These are phyloP conservation scores for Fusarium newnesense DNA, from an alignment of 2,329 filamentous ascomycete genomes.

Conservation along the genomic window DNA sequence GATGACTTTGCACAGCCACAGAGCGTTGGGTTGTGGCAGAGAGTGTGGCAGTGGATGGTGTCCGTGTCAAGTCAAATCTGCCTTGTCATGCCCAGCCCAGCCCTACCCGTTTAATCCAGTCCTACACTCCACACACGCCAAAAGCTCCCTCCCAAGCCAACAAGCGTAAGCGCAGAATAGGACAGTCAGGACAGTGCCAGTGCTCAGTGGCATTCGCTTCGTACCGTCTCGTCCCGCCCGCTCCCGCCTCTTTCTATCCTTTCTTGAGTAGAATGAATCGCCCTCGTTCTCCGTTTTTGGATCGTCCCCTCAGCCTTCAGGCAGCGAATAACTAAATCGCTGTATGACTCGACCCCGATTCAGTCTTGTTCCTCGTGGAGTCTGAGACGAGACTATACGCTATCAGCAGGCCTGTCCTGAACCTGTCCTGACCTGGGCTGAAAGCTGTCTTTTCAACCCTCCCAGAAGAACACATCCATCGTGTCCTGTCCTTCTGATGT, in stretches of 20 bases:
- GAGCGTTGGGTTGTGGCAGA: neutral
- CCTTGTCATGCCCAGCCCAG: conserved; percentile 22
- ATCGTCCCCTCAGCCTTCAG: conserved; percentile 11
- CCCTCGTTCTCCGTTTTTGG: conserved; percentile 15
- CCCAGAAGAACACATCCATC: conserved; percentile 31
- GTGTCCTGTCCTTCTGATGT: conserved; percentile 43
- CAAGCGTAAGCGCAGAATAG: neutral
- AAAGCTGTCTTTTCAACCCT: conserved; percentile 39
- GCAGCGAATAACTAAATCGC: conserved; percentile 20
- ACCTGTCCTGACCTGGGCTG: conserved; percentile 22
- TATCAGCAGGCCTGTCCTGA: conserved; percentile 54
- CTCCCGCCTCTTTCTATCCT: conserved; percentile 29
- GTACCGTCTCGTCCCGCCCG: conserved; percentile 44
- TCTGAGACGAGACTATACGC: conserved; percentile 50
- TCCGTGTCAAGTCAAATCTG: conserved; percentile 7
- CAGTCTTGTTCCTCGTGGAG: conserved; percentile 47
- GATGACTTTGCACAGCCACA: conserved; percentile 29
- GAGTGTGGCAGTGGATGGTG: conserved; percentile 1
- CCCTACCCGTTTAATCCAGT: conserved; percentile 29
- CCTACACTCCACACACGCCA: conserved; percentile 15
- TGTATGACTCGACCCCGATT: conserved; percentile 43
- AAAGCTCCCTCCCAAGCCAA: conserved; percentile 21
- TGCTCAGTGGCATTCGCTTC: conserved; percentile 34
- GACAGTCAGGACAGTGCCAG: neutral
- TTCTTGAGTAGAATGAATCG: conserved; percentile 14